phyloP scores from a whole-genome alignment of 768 basidiomycete genomes.

The Symmetrospora coprosmae region DNA sequence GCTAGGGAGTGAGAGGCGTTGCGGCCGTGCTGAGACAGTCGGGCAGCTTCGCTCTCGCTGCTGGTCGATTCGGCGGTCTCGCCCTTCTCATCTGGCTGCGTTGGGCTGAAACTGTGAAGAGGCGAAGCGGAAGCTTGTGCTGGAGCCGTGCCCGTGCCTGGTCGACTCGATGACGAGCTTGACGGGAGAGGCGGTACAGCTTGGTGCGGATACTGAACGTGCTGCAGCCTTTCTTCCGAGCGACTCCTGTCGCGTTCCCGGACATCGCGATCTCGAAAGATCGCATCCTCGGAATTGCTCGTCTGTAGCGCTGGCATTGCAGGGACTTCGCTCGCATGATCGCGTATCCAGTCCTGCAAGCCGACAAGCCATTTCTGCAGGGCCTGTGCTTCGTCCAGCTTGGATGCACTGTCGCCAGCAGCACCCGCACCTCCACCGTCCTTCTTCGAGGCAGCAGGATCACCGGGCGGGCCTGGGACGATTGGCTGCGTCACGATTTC shows the following conservation, averaged over 20 bases:
- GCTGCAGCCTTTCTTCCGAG: too few species aligned
- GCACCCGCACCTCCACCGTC: neutral
- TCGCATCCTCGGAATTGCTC: too few species aligned
- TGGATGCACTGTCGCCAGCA: conserved; percentile 26
- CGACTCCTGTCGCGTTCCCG: too few species aligned
- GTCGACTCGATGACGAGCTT: too few species aligned
- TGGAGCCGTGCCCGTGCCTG: too few species aligned
- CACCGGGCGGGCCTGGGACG: neutral
- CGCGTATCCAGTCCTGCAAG: conserved; percentile 62
- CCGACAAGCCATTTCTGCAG: conserved; percentile 59
- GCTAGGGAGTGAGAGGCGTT: conserved; percentile 18
- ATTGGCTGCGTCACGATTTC: conserved; percentile 35
- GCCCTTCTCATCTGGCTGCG: too few species aligned
- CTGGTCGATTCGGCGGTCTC: too few species aligned
- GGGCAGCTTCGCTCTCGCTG: neutral
- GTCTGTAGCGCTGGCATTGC: neutral
- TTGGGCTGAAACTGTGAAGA: too few species aligned
- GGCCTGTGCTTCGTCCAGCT: conserved; percentile 43
- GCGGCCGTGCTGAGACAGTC: conserved; percentile 10
- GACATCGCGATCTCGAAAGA: too few species aligned
- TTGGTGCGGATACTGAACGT: too few species aligned
- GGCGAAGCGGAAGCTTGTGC: too few species aligned
- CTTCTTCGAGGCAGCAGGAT: neutral
- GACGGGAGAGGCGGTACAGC: too few species aligned
- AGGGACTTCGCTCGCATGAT: conserved; percentile 32